A percentile compares a stretch with the other conserved stretches of the same genome.
Evolutionary conservation across 169 alveolate species (phyloP).

Genomic region (Theileria luwenshuni): DNA sequence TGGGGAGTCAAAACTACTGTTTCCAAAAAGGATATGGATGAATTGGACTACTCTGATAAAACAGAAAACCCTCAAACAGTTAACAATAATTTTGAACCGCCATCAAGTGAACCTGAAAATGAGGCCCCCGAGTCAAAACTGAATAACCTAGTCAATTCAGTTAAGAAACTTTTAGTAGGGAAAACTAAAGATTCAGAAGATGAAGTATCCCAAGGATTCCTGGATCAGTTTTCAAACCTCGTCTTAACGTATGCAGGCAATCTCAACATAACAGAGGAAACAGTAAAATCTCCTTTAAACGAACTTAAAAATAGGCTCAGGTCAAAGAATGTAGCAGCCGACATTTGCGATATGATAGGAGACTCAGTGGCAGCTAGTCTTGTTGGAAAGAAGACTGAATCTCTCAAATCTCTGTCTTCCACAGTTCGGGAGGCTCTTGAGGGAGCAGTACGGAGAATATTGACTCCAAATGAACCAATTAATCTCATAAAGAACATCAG

Average conservation of each 20-base stretch:
- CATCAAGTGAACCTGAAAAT: neutral
- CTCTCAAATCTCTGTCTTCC: constrained; percentile 51
- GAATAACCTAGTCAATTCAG: neutral
- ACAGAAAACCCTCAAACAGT: constrained; percentile 5
- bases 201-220: constrained; percentile 17
- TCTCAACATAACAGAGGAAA: constrained; percentile 48
- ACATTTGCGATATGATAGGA: constrained; percentile 62
- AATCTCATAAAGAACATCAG: constrained; percentile 56
- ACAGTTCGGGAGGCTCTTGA: constrained; percentile 58
- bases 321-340: constrained; percentile 62
- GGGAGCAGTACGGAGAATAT: constrained; percentile 47
- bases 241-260: constrained; percentile 65
- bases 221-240: constrained; percentile 53
- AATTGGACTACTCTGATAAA: constrained; percentile 54
- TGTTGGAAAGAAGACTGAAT: constrained; percentile 64
- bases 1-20: constrained; percentile 46
- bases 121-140: neutral
- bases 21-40: constrained; percentile 60
- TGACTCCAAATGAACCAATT: constrained; percentile 65
- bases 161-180: neutral
- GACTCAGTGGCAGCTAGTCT: constrained; percentile 46
- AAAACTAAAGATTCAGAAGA: neutral
- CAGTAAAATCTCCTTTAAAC: constrained; percentile 44
- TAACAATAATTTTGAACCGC: neutral
- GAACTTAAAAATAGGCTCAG: constrained; percentile 38